Evolutionary conservation across 1,139 yeast genomes (phyloP), one percentile per base, ranked within the genome.

Genomic region (Candida dubliniensis): DNA sequence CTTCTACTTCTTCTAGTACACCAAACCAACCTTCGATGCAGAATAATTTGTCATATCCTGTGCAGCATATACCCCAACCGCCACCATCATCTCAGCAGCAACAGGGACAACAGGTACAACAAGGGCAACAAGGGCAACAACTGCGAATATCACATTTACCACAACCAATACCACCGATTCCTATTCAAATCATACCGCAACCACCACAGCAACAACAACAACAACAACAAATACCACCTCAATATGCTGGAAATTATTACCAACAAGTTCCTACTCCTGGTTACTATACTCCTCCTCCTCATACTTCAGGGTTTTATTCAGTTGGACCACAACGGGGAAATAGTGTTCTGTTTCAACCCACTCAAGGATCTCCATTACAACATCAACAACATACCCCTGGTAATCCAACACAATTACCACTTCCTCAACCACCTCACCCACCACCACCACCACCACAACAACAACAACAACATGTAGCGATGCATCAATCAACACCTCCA

Each of bases 371-470:
- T 18, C 23, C 23, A 18, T 18, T 18, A 18, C 23, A 18, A 18
- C 23, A 18, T 18, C 23, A 18, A 18, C 23, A 18, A 18, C 23
- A 18, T 18, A 5, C 23, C 5, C 5, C 23, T 18, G 23, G 23
- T 18, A 18, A 18, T 18, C 3, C 23, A 18, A 18, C 23, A 18
- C 23, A 18, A 4, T 18, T 18, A 18, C 51, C 33, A 26, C 53
- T 40, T 26, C 46, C 24, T n/a, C 49, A 33, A 11, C 50, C 29
- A 13, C 39, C 32, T 26, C 41, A 30, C n/a, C 38, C 26, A 25
- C 23, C 30, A 15, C 46, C 33, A 31, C 45, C 18, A 34, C 42
- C 36, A 11, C 45, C 36, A 9, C 45, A 18, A 13, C 46, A 43
- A 8, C 39, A 37, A 9, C 51, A 18, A 27, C 47, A 42, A 18